phyloP scores from a whole-genome alignment of 2,329 filamentous ascomycete genomes.

The Fonsecaea pugnacius region DNA sequence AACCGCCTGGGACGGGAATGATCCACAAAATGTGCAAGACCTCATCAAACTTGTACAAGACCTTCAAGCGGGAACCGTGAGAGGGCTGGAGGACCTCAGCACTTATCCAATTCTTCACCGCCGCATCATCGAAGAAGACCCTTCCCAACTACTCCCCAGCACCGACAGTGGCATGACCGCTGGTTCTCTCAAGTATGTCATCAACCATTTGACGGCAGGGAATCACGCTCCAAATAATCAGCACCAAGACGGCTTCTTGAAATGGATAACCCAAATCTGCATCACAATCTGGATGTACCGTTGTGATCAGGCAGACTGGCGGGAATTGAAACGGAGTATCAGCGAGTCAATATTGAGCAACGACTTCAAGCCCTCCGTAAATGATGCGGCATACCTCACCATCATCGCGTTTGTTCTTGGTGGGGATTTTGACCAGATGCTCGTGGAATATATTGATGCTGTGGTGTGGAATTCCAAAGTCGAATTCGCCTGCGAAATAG shows the following conservation, averaged over 20 bases:
- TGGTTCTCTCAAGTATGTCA: conserved; percentile 10
- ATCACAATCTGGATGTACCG: conserved; percentile 16
- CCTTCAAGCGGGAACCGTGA: not conserved
- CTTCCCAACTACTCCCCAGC: not conserved
- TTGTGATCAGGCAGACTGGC: not conserved
- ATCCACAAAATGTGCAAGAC: not conserved
- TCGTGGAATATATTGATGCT: conserved; percentile 16
- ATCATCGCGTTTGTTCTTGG: conserved; percentile 16
- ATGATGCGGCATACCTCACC: conserved; percentile 13
- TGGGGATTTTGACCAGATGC: not conserved
- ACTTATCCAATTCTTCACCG: not conserved
- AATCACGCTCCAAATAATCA: not conserved
- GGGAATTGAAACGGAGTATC: not conserved
- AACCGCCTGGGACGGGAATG: conserved; percentile 3
- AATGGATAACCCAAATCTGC: conserved; percentile 9
- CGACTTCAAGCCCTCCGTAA: not conserved
- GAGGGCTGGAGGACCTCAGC: not conserved
- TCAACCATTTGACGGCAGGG: not conserved
- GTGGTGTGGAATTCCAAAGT: conserved; percentile 12
- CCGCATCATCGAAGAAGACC: not conserved
- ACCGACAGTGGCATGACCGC: conserved; percentile 7
- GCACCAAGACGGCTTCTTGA: conserved; percentile 1
- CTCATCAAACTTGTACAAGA: not conserved
- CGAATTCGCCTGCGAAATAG: not conserved
- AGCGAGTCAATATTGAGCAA: not conserved